Conservation (phyloP, 441 rosid species). For the Populus trichocarpa region DNA sequence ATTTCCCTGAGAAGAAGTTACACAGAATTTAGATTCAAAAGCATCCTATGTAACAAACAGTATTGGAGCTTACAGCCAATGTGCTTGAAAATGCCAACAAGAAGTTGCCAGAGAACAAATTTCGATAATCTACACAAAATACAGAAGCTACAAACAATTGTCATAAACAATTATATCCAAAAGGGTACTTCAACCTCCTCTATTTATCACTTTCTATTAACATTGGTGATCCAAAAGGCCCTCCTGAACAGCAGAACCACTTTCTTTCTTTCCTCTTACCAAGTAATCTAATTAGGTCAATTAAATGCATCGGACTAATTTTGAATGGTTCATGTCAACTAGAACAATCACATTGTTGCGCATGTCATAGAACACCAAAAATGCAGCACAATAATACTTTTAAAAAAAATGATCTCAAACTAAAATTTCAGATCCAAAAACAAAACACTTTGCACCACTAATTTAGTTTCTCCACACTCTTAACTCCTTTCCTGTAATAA, state of each 20-base stretch:
- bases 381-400: neutral
- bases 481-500: neutral
- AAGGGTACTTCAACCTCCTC: neutral
- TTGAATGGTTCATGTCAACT: neutral
- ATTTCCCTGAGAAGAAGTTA: slow-evolving; percentile 11
- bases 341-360: neutral
- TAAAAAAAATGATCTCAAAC: neutral
- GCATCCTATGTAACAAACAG: neutral
- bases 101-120: neutral
- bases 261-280: neutral
- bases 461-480: neutral
- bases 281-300: neutral
- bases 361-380: neutral
- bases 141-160: neutral
- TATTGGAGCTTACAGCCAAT: neutral
- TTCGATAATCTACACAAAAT: neutral
- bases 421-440: neutral
- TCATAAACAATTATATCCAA: neutral
- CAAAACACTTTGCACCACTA: neutral
- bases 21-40: neutral
- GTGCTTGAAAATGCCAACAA: neutral
- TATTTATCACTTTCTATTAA: neutral
- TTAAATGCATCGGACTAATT: neutral
- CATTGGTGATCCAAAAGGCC: neutral
- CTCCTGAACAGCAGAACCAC: neutral